phyloP scores from a whole-genome alignment of 2,329 filamentous ascomycete species.

The Arthrobotrys entomopaga region DNA sequence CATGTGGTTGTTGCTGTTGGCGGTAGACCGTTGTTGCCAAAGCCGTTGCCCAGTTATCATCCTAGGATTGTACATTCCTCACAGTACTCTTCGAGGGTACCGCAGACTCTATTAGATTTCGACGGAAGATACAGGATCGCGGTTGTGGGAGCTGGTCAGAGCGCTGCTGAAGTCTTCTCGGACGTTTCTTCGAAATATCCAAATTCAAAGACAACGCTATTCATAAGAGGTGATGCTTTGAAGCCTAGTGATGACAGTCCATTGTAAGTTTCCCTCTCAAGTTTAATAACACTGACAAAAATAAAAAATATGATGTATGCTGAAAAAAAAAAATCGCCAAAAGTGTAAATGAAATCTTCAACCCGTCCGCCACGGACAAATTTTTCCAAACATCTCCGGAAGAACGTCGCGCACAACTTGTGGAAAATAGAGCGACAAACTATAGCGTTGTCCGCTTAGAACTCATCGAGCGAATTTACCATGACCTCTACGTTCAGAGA shows the following conservation, averaged over 20 bases:
- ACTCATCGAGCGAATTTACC: slow-evolving; percentile 87
- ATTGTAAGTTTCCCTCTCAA: slow-evolving; percentile 73
- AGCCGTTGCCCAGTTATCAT: slow-evolving; percentile 71
- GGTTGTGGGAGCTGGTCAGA: slow-evolving; percentile 89
- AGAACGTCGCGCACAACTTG: slow-evolving; percentile 71
- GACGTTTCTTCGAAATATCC: slow-evolving; percentile 85
- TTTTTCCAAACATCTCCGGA: slow-evolving; percentile 75
- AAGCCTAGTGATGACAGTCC: slow-evolving; percentile 94
- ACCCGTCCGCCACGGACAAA: slow-evolving; percentile 82
- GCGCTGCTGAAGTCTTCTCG: slow-evolving; percentile 93
- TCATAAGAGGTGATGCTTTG: slow-evolving; percentile 85
- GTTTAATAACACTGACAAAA: background rate
- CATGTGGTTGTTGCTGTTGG: slow-evolving; percentile 74
- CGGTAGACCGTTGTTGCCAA: slow-evolving; percentile 76
- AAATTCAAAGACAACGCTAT: slow-evolving; percentile 77
- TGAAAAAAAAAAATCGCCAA: background rate
- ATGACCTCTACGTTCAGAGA: slow-evolving; percentile 85
- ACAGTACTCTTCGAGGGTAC: slow-evolving; percentile 72
- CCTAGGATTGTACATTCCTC: slow-evolving; percentile 83
- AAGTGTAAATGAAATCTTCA: slow-evolving; percentile 95
- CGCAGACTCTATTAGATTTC: slow-evolving; percentile 62
- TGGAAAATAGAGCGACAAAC: slow-evolving; percentile 83
- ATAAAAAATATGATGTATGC: background rate
- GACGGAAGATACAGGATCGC: slow-evolving; percentile 74
- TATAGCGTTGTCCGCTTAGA: slow-evolving; percentile 93